Base-by-base conservation (phyloP, 345 rosid species). In the Acer yangbiense region DNA sequence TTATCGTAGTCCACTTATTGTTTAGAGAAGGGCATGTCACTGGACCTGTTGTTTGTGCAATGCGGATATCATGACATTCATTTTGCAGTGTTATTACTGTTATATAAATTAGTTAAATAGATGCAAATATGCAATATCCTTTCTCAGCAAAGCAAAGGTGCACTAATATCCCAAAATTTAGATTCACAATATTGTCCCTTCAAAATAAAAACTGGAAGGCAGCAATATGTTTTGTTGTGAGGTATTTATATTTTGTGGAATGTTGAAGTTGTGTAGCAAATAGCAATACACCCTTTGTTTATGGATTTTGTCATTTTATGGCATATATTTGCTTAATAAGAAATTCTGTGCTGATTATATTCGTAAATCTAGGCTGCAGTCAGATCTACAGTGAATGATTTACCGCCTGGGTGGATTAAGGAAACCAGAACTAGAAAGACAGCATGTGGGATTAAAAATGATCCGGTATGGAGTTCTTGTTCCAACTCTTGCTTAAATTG, bases 341-440 rank as follows among this genome's bases (percentile, higher is more conserved):
- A 68, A 29, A 27, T 75, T 76, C n/a, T 17, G 68, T 35, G 48
- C 64, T 78, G 57, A 67, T 35, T 72, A 23, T 71, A 7, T 57
- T 9, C 12, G 35, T 63, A 66, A 71, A 57, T 77, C 67, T 77
- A 87, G 90, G 85, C 79, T 60, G 75, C 43, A 29, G 83, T 79
- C 20, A 81, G 74, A 63, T 67, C 82, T 63, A 72, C 74, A 3
- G 72, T 16, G 21, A 79, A 66, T 44, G 86, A 81, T 77, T 81
- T 77, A 75, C 87, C 87, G 2, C 76, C 82, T 21, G 85, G 86
- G 41, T 87, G 88, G 90, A 75, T 75, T 58, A 87, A 81, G 79
- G 83, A 85, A 70, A 43, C 74, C 71, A 83, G 76, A 77, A 41
- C 77, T 43, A 77, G 11, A 79, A 83, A n/a, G 61, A 72, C 7